phyloP scores from a whole-genome alignment of 805 yeast species.

The Starmerella apis region DNA sequence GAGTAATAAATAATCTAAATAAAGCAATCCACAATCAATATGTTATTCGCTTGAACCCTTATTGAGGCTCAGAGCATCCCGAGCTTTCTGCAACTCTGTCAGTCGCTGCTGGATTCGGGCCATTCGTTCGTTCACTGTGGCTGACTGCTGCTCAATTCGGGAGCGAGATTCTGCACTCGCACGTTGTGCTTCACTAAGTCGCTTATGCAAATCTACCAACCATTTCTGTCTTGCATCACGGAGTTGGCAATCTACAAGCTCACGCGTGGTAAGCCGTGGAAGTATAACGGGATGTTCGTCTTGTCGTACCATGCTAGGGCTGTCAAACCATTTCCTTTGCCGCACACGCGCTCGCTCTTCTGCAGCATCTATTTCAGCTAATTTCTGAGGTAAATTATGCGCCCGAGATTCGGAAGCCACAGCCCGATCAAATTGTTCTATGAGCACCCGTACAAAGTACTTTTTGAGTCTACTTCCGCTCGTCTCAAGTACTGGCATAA shows the following conservation, averaged over 20 bases:
- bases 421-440: conserved; percentile 2
- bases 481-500: conserved; percentile 2
- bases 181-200: neutral
- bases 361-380: conserved; percentile 6
- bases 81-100: neutral
- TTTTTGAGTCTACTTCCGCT: neutral
- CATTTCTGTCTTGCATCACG: conserved; percentile 9
- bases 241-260: conserved; percentile 14
- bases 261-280: conserved; percentile 3
- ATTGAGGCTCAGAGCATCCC: neutral
- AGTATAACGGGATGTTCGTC: conserved; percentile 14
- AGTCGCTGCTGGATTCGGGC: neutral
- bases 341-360: conserved; percentile 11
- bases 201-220: conserved; percentile 9
- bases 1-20: too few species aligned
- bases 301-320: neutral
- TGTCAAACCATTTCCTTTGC: neutral
- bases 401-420: conserved; percentile 2
- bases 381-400: conserved; percentile 1
- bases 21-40: neutral
- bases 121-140: neutral
- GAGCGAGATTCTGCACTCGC: neutral
- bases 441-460: conserved; percentile 5
- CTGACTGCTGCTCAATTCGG: neutral
- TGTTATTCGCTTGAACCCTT: neutral